Evolutionary conservation across 2,329 filamentous ascomycete species (phyloP), one percentile per base, ranked within the genome.

Genomic region (Xylariales sp.): DNA sequence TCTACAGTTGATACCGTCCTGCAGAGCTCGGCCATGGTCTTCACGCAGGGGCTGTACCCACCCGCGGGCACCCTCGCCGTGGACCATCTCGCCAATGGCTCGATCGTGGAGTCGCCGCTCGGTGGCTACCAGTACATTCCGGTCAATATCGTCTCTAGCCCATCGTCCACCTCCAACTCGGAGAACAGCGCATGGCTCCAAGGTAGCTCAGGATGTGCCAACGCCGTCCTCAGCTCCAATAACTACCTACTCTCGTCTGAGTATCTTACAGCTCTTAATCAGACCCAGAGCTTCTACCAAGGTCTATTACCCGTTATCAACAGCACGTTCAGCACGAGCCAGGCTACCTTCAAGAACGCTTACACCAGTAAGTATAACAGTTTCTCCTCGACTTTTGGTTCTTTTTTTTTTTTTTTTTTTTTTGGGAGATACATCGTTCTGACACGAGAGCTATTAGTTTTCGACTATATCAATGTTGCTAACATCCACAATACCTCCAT

Each of bases 21-120:
- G 20, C 83, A 90, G 59, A 85, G 78, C 63, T 91, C 88, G 3
- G 88, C 87, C 41, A 70, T 76, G 31, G 85, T 78, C 21, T 95
- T 95, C 66, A 65, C 91, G 20, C 90, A 95, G 65, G 88, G 81
- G 20, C 71, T 96, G 15, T 96, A 95, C 57, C 90, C 90, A 8
- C 88, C 90, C 1, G 78, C 82, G 2, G 79, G 79, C 40, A 46
- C 57, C 12, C 56, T 62, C 5, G 69, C 72, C 8, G 63, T 70
- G 24, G 72, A 86, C 62, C 78, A 68, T 3, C 74, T 95, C 28
- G 78, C 77, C 51, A 89, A 95, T 60, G 84, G 84, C 34, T 76
- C 76, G 16, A 67, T 63, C 4, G 68, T 90, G 11, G 65, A 78
- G 40, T 67, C 80, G 2, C 88, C 90, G 0, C 65, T 95, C 54